Evolutionary conservation across 805 yeast genomes (phyloP).

Genomic region (Maudiozyma barnettii): DNA sequence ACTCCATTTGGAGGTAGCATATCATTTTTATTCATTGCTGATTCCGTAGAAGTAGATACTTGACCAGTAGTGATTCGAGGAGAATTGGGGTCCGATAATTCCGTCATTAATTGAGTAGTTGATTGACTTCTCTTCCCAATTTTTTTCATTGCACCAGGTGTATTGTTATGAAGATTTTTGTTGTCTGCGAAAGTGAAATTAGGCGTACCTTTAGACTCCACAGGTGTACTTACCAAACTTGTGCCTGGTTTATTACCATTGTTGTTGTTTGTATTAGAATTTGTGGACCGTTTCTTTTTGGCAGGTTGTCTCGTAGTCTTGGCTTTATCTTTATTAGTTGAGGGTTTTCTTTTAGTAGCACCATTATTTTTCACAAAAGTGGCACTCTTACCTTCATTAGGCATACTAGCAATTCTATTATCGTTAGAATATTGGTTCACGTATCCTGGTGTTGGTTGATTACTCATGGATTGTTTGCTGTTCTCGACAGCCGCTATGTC

Average conservation of each 20-base stretch:
- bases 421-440: not conserved
- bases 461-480: not conserved
- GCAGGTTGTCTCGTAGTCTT: not conserved
- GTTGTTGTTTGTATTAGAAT: not conserved
- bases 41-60: not conserved
- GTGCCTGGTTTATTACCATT: not conserved
- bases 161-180: not conserved
- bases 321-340: not conserved
- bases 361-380: not conserved
- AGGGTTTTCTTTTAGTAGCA: not conserved
- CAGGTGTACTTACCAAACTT: not conserved
- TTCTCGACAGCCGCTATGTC: not conserved
- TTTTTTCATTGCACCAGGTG: not conserved
- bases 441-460: not conserved
- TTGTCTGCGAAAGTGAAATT: constrained; percentile 3
- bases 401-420: not conserved
- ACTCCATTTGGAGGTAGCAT: constrained; percentile 6
- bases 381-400: not conserved
- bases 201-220: not conserved
- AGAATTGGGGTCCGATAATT: not conserved
- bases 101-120: not conserved
- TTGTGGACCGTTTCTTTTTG: constrained; percentile 2
- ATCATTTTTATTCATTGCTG: not conserved
- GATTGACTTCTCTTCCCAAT: not conserved
- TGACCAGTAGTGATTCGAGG: not conserved